Base-by-base conservation (phyloP, 352 stramenopile species). In the Plasmopara viticola region DNA sequence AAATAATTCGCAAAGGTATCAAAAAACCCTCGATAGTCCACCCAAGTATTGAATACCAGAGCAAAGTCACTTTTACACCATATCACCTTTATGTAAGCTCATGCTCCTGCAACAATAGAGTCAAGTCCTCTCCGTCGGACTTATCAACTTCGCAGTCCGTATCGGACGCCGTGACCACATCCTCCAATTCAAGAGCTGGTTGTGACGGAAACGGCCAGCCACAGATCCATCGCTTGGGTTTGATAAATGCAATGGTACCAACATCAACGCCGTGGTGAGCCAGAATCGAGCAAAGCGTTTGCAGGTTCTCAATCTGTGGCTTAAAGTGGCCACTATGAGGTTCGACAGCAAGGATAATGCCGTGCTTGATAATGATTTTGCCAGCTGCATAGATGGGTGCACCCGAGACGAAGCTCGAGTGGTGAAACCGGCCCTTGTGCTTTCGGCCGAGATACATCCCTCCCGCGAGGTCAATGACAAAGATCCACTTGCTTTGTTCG, bases 281-380 rank as follows among this genome's bases (percentile, higher is more conserved):
- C 35, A 87, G 48, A 30, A 86, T 52, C 6, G 50, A 51, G 35
- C 71, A 75, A 7, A 90, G 59, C 9, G 66, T 64, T 37, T 54
- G 37, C 15, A 90, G 60, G 38, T 79, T 83, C 10, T 63, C 62
- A 13, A 85, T 41, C 25, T 62, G 65, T 20, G 78, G 78, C 42
- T 87, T 87, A 56, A 84, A 90, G 68, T 90, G 78, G 9, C 78
- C 78, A 44, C 76, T 87, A 44, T 90, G 78, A 1, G 78, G 78
- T 45, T 90, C 78, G 31, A 90, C 73, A 8, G 76, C 77, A 1
- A 73, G 37, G 48, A 90, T 76, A 7, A 64, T 44, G 42, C 78
- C 78, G 9, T 83, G 53, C 6, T 71, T 68, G 28, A 86, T 76
- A 48, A 83, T 74, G 44, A 84, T 68, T 51, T 87, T 87, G 35